Evolutionary conservation across 179 eudicot species (phyloP).

Genomic region (Camellia oleifera): DNA sequence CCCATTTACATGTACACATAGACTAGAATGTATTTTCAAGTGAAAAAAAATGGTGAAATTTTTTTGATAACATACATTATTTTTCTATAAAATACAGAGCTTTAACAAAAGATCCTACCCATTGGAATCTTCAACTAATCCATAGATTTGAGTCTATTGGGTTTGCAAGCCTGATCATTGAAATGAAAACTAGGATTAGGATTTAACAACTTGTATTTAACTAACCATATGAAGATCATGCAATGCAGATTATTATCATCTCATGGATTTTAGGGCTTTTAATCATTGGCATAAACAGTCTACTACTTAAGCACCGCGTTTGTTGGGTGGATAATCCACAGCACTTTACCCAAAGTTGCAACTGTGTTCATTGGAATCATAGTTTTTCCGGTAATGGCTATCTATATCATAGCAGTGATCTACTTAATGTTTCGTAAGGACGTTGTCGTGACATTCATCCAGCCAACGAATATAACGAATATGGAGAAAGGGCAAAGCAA

Average conservation of each 20-base stretch:
- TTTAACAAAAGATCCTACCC: neutral
- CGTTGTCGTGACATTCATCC: conserved; percentile 48
- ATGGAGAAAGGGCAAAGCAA: conserved; percentile 31
- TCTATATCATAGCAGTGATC: conserved; percentile 45
- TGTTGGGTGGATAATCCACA: conserved; percentile 60
- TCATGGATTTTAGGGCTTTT: conserved; percentile 69
- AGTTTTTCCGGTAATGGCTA: conserved; percentile 66
- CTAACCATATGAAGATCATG: neutral
- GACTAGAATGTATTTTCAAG: too few species aligned
- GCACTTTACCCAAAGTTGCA: conserved; percentile 49
- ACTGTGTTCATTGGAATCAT: conserved; percentile 55
- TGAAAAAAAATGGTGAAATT: too few species aligned
- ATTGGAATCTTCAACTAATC: neutral
- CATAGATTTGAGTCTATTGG: too few species aligned
- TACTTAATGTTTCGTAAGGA: conserved; percentile 70
- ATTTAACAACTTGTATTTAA: too few species aligned
- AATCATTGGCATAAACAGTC: conserved; percentile 68
- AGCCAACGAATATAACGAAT: conserved; percentile 31
- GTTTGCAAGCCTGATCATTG: too few species aligned
- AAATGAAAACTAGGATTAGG: too few species aligned
- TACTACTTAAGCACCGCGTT: conserved; percentile 62
- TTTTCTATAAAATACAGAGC: too few species aligned
- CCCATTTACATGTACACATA: too few species aligned
- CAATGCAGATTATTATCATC: conserved; percentile 48
- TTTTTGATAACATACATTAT: too few species aligned